These are phyloP conservation scores for Gynandropsis gynandra DNA, from an alignment of 345 rosid genomes.

Conservation along the genomic window DNA sequence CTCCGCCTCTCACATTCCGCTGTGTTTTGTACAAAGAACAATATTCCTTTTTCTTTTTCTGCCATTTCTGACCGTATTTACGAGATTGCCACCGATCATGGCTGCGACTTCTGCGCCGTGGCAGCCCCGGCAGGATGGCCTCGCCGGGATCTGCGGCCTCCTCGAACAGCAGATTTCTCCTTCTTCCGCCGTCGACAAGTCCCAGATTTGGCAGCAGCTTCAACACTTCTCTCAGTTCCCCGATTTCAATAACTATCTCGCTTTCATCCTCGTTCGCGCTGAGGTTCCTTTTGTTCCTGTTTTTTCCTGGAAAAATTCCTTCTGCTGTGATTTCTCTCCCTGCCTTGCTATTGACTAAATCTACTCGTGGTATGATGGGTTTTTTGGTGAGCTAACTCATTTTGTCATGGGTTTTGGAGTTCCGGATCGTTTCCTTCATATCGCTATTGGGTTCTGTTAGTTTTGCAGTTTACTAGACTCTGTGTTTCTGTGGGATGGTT, in stretches of 20 bases:
- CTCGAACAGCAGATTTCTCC: conserved; percentile 90
- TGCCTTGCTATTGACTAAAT: conserved; percentile 20
- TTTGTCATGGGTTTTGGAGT: background rate
- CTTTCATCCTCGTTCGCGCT: conserved; percentile 79
- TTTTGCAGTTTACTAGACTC: conserved; percentile 10
- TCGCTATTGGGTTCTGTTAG: conserved; percentile 11
- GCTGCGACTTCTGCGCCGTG: conserved; percentile 51
- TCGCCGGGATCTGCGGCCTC: conserved; percentile 71
- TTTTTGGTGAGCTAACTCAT: background rate
- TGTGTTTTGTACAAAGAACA: conserved; percentile 19
- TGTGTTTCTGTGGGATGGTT: conserved; percentile 11
- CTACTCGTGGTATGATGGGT: conserved; percentile 2
- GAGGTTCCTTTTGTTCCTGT: conserved; percentile 39
- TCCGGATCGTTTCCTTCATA: conserved; percentile 13
- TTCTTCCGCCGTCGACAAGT: conserved; percentile 69
- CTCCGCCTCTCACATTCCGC: conserved; percentile 14
- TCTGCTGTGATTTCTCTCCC: background rate
- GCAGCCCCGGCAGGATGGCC: conserved; percentile 88
- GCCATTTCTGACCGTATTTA: conserved; percentile 23
- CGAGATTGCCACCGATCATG: conserved; percentile 32
- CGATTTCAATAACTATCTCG: conserved; percentile 96
- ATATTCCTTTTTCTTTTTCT: conserved; percentile 16
- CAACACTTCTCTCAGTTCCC: conserved; percentile 85
- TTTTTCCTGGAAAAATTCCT: background rate
- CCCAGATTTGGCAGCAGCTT: conserved; percentile 92